Evolutionary conservation across 139 green algal genomes (phyloP), one percentile per base, ranked within the genome.

Genomic region (Microglena sp.): DNA sequence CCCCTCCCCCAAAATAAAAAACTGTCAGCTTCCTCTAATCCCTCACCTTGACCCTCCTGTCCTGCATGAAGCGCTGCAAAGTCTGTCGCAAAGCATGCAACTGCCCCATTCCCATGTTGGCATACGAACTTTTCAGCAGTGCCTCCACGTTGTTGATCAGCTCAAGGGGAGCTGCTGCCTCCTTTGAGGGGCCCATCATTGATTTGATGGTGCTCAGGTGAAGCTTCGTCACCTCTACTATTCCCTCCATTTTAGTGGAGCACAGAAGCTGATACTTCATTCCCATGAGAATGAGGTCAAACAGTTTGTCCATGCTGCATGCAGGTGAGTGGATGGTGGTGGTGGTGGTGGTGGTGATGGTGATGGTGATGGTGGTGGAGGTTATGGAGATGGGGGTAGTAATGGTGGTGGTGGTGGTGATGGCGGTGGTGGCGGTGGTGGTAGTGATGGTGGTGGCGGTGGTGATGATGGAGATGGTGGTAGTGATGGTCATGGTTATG

Each of bases 301-400:
- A 92, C n/a, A 92, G 78, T 64, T 90, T 89, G 65, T 86, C 82
- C 85, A 92, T 92, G 68, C 81, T 89, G 83, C 35, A 57, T 0
- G n/a, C n/a, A n/a, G n/a, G n/a, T n/a, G n/a, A n/a, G n/a, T n/a
- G n/a, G n/a, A n/a, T n/a, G n/a, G n/a, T n/a, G n/a, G n/a, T n/a
- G n/a, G n/a, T n/a, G n/a, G n/a, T n/a, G n/a, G n/a, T n/a, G n/a
- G n/a, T n/a, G n/a, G n/a, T n/a, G n/a, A n/a, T n/a, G n/a, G n/a
- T n/a, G n/a, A n/a, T n/a, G n/a, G n/a, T n/a, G n/a, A n/a, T n/a
- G n/a, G n/a, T n/a, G n/a, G n/a, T n/a, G n/a, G n/a, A n/a, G n/a
- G n/a, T n/a, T n/a, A n/a, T n/a, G n/a, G n/a, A n/a, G n/a, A n/a
- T n/a, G n/a, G n/a, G n/a, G n/a, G n/a, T n/a, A n/a, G n/a, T n/a